These are phyloP conservation scores for Corchorus olitorius DNA, from an alignment of 345 rosid genomes.

Conservation along the genomic window DNA sequence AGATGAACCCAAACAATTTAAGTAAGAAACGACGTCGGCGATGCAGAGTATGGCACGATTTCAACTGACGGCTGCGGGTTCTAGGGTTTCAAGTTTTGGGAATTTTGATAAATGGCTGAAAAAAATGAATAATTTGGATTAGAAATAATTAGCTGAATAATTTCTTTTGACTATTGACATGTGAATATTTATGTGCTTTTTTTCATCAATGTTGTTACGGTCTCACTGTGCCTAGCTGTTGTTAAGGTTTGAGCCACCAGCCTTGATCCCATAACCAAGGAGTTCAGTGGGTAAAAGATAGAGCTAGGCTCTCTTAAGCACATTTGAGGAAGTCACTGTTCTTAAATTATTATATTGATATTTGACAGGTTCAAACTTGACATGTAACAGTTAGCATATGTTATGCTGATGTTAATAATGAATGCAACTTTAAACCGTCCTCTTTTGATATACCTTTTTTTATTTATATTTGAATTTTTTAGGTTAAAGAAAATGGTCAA, in stretches of 20 bases:
- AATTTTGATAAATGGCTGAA: too few species aligned
- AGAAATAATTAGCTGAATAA: neutral
- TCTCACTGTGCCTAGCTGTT: neutral
- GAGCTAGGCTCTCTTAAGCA: neutral
- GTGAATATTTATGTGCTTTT: neutral
- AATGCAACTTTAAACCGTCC: neutral
- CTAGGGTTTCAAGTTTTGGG: too few species aligned
- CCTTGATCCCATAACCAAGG: neutral
- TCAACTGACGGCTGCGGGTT: too few species aligned
- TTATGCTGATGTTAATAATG: neutral
- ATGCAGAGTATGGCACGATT: too few species aligned
- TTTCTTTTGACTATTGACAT: neutral
- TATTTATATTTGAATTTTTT: neutral
- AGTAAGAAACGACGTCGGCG: too few species aligned
- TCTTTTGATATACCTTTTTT: slow-evolving; percentile 3
- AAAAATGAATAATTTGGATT: neutral
- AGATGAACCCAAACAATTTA: too few species aligned
- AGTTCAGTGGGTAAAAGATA: neutral
- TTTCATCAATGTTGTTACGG: neutral
- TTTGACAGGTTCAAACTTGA: neutral
- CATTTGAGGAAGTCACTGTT: neutral
- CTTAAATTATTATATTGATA: neutral
- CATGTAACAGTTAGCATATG: neutral
- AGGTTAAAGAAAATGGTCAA: slow-evolving; percentile 50
- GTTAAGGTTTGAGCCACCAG: neutral